Evolutionary conservation across 108 stramenopile genomes (phyloP).

Genomic region (Stephanodiscus minutulus): DNA sequence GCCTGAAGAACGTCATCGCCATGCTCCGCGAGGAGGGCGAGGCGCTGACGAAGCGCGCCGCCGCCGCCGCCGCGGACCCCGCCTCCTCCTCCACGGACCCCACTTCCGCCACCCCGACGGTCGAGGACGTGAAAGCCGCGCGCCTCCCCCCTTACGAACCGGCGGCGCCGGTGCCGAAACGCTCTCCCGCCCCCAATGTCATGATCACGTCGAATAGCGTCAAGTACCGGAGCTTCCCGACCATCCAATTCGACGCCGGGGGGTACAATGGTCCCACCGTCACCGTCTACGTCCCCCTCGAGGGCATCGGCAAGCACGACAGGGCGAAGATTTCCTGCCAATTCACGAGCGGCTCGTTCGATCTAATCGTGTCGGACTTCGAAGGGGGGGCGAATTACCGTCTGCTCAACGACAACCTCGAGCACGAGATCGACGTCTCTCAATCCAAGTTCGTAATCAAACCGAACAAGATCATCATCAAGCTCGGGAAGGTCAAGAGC

Average conservation of each 20-base stretch:
- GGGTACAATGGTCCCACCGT: slow-evolving; percentile 75
- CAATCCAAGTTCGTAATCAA: slow-evolving; percentile 87
- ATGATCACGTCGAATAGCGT: no score
- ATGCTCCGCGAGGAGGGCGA: no score
- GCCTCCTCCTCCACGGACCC: no score
- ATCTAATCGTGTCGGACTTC: slow-evolving; percentile 78
- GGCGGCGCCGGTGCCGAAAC: no score
- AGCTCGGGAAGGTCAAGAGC: slow-evolving; percentile 87
- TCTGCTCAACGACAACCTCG: slow-evolving; percentile 88
- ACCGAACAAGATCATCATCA: slow-evolving; percentile 88
- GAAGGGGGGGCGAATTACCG: slow-evolving; percentile 90
- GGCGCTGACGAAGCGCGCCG: no score
- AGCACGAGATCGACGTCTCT: slow-evolving; percentile 88
- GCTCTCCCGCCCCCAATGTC: no score
- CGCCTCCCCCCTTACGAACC: no score
- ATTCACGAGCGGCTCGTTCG: slow-evolving; percentile 68
- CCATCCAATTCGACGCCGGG: slow-evolving; percentile 79
- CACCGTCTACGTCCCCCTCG: slow-evolving; percentile 71
- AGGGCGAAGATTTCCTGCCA: slow-evolving; percentile 65
- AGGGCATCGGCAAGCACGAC: slow-evolving; percentile 56
- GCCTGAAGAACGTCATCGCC: no score
- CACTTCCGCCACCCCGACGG: no score
- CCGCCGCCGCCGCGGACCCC: no score
- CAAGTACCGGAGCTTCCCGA: slow-evolving; percentile 66
- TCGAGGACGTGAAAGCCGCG: no score